Percentiles rank a stretch among this genome's conserved stretches.
phyloP scores from a whole-genome alignment of 768 basidiomycete species.

The Saitozyma podzolica region DNA sequence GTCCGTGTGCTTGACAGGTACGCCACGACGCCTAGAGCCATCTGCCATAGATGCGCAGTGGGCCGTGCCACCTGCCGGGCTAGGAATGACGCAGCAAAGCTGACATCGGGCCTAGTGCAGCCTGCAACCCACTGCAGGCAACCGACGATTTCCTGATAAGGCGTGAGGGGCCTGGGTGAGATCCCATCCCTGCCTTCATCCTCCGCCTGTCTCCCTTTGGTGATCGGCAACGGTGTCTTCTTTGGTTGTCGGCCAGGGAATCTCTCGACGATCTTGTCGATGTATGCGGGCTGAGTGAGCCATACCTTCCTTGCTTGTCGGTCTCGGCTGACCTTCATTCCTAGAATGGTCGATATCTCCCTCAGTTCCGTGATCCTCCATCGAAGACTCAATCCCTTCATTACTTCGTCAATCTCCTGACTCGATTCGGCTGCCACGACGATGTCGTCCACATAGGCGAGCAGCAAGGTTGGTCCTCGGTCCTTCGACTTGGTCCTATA shows the following conservation, averaged over 20 bases:
- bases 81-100: conserved; percentile 19
- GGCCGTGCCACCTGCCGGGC: conserved; percentile 22
- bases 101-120: conserved; percentile 50
- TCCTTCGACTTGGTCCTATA: background rate
- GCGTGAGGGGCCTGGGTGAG: background rate
- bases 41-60: conserved; percentile 46
- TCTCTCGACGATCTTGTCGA: conserved; percentile 15
- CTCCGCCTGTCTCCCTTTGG: background rate
- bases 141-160: conserved; percentile 33
- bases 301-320: conserved; percentile 2
- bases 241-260: conserved; percentile 9
- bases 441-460: conserved; percentile 11
- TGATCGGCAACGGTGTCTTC: conserved; percentile 12
- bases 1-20: conserved; percentile 44
- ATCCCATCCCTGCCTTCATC: background rate
- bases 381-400: background rate
- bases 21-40: conserved; percentile 2
- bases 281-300: conserved; percentile 20
- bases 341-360: conserved; percentile 8
- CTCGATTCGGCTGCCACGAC: background rate
- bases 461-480: conserved; percentile 6
- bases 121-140: conserved; percentile 50
- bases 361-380: conserved; percentile 13
- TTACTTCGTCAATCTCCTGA: background rate
- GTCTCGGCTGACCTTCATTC: conserved; percentile 12